Conservation (phyloP, 441 rosid species). For the Gossypium laxum region DNA sequence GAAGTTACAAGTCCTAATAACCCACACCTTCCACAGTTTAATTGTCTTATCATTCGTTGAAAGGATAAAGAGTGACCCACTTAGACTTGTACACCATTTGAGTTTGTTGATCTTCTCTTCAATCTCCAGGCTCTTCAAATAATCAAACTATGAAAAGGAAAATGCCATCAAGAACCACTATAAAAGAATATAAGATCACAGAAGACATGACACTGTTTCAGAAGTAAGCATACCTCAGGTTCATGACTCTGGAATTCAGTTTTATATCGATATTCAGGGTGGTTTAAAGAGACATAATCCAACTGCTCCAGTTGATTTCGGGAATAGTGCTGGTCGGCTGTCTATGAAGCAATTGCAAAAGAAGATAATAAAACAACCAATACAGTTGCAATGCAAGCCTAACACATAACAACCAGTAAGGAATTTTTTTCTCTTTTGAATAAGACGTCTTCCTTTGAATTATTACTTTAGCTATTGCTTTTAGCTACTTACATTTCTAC, state of each 20-base stretch:
- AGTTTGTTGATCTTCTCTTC: conserved; percentile 60
- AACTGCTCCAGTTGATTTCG: conserved; percentile 41
- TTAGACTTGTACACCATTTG: conserved; percentile 49
- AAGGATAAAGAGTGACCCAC: conserved; percentile 43
- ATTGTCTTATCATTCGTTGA: conserved; percentile 62
- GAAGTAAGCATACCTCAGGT: conserved; percentile 40
- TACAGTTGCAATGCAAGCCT: conserved; percentile 14
- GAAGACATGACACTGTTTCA: neutral
- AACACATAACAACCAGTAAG: neutral
- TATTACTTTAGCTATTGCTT: neutral
- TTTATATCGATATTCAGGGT: conserved; percentile 46
- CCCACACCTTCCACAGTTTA: conserved; percentile 59
- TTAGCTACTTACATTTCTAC: neutral
- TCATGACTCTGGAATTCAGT: conserved; percentile 70
- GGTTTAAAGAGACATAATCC: conserved; percentile 28
- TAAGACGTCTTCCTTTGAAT: neutral
- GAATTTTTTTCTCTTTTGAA: neutral
- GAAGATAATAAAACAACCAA: conserved; percentile 19
- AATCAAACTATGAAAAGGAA: conserved; percentile 44
- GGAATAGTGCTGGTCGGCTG: conserved; percentile 19
- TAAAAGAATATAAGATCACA: neutral
- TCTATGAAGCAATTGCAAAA: conserved; percentile 23
- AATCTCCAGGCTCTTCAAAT: conserved; percentile 62
- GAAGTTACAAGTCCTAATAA: neutral
- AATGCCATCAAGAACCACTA: conserved; percentile 10